Evolutionary conservation across 2,329 filamentous ascomycete genomes (phyloP).

Genomic region (Colletotrichum musae): DNA sequence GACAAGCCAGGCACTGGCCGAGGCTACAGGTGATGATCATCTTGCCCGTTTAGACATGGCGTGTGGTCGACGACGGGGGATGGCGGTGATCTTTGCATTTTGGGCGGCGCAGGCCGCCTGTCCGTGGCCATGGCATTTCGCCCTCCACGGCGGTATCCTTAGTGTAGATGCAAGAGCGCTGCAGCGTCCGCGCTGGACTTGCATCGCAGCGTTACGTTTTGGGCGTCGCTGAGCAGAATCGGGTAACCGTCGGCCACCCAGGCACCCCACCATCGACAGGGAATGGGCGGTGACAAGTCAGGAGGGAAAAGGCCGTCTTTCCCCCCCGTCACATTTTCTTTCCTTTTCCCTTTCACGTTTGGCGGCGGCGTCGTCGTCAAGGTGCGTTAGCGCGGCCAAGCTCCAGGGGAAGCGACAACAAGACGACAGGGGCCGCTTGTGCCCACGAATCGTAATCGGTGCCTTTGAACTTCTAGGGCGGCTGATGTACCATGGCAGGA

Average conservation of each 20-base stretch:
- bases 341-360: too few relatives aligned
- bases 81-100: slow-evolving; percentile 16
- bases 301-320: slow-evolving; percentile 14
- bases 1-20: slow-evolving; percentile 6
- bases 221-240: slow-evolving; percentile 32
- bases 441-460: slow-evolving; percentile 31
- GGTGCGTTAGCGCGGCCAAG: slow-evolving; percentile 38
- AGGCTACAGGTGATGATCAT: slow-evolving; percentile 24
- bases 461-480: slow-evolving; percentile 21
- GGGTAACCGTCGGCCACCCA: slow-evolving; percentile 22
- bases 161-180: slow-evolving; percentile 12
- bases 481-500: slow-evolving; percentile 7
- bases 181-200: slow-evolving; percentile 21
- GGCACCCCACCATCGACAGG: slow-evolving; percentile 11
- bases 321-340: neutral
- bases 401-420: slow-evolving; percentile 27
- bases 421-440: slow-evolving; percentile 39
- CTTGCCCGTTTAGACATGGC: slow-evolving; percentile 18
- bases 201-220: slow-evolving; percentile 31
- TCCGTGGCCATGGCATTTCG: neutral
- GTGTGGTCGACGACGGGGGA: slow-evolving; percentile 3
- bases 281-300: slow-evolving; percentile 11
- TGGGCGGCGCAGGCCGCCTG: neutral
- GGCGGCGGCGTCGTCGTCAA: slow-evolving; percentile 17
- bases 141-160: slow-evolving; percentile 15